Percentiles rank a stretch among this genome's conserved stretches.
These are phyloP conservation scores for Pichia californica DNA, from an alignment of 805 yeast species.

Conservation along the genomic window DNA sequence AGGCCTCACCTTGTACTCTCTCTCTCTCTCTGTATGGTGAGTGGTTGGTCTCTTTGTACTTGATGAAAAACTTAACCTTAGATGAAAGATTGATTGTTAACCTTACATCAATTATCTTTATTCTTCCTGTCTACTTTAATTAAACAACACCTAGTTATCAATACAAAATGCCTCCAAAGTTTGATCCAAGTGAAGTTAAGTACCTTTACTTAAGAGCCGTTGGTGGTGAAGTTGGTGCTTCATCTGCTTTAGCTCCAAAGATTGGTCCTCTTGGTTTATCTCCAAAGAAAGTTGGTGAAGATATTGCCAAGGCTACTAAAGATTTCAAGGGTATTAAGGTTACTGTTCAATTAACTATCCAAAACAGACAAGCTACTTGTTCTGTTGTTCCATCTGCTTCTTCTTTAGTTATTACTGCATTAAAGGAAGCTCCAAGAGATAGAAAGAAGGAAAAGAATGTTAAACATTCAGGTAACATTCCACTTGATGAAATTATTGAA, in stretches of 20 bases:
- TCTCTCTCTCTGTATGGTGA: not conserved
- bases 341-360: slow-evolving; percentile 96
- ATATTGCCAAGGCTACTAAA: slow-evolving; percentile 99
- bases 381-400: slow-evolving; percentile 99
- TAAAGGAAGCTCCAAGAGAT: slow-evolving; percentile 99
- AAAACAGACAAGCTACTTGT: slow-evolving; percentile 99
- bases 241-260: slow-evolving; percentile 99
- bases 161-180: slow-evolving; percentile 86
- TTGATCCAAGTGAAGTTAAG: slow-evolving; percentile 98
- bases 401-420: slow-evolving; percentile 96
- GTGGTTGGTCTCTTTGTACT: not conserved
- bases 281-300: slow-evolving; percentile 99
- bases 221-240: slow-evolving; percentile 99
- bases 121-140: not conserved
- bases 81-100: not conserved
- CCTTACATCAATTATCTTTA: not conserved
- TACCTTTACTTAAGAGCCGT: slow-evolving; percentile 98
- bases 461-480: slow-evolving; percentile 98
- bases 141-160: not conserved
- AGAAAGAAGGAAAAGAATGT: slow-evolving; percentile 99
- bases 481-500: slow-evolving; percentile 92
- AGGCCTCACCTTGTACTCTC: not conserved
- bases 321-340: slow-evolving; percentile 99
- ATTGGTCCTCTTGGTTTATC: slow-evolving; percentile 99
- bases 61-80: not conserved